Evolutionary conservation across 495 filamentous ascomycete genomes (phyloP).

Genomic region (Hyaloscypha finlandica): DNA sequence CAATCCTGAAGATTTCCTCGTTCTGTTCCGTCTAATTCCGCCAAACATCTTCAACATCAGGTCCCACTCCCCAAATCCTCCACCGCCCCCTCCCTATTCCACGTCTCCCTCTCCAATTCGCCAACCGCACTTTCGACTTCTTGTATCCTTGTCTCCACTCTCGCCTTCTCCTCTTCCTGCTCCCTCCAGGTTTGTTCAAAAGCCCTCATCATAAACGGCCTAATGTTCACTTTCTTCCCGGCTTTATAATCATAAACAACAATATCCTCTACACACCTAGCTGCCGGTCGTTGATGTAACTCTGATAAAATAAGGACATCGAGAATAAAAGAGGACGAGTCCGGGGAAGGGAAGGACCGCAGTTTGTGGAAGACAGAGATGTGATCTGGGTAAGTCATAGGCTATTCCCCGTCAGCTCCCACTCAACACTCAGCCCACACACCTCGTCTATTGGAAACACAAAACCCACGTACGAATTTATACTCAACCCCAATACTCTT

Average conservation of each 20-base stretch:
- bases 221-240: conserved; percentile 58
- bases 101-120: conserved; percentile 68
- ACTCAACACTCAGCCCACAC: too few species aligned
- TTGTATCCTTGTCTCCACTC: conserved; percentile 39
- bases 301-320: conserved; percentile 76
- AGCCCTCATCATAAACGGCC: conserved; percentile 64
- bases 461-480: conserved; percentile 74
- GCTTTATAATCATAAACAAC: conserved; percentile 81
- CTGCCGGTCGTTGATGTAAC: conserved; percentile 73
- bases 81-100: conserved; percentile 54
- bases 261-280: conserved; percentile 77
- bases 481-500: conserved; percentile 81
- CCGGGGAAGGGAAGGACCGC: conserved; percentile 36
- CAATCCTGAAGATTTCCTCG: too few species aligned
- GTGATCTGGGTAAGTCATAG: conserved; percentile 84
- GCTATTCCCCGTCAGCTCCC: conserved; percentile 48
- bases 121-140: conserved; percentile 55
- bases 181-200: conserved; percentile 64
- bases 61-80: conserved; percentile 29
- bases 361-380: conserved; percentile 91
- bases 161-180: conserved; percentile 62
- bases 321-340: conserved; percentile 44
- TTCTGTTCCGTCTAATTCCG: too few species aligned
- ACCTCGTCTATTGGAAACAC: neutral
- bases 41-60: neutral